Evolutionary conservation across 371 early-diverging fungal species (phyloP).

Genomic region (Saksenaea vasiformis): DNA sequence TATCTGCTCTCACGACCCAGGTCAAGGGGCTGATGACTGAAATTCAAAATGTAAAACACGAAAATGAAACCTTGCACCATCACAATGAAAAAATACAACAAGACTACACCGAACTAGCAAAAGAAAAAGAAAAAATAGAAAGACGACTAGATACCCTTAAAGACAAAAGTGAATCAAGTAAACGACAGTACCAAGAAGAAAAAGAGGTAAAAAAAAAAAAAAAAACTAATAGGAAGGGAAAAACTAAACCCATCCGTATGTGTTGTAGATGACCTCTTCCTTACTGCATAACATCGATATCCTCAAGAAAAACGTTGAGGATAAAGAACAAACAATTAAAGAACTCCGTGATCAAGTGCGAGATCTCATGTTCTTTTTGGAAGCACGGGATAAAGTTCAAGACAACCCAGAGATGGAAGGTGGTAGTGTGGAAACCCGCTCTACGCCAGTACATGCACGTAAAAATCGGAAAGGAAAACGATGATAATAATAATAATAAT

Average conservation of each 20-base stretch:
- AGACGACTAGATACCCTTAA: slow-evolving; percentile 26
- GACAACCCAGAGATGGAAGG: slow-evolving; percentile 31
- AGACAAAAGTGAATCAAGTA: slow-evolving; percentile 17
- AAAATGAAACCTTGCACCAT: slow-evolving; percentile 11
- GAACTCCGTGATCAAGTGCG: slow-evolving; percentile 38
- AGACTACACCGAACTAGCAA: slow-evolving; percentile 1
- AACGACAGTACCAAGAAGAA: slow-evolving; percentile 23
- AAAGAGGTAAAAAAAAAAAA: slow-evolving; percentile 21
- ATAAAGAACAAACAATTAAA: slow-evolving; percentile 23
- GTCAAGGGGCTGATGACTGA: slow-evolving; percentile 7
- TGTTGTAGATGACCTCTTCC: slow-evolving; percentile 18
- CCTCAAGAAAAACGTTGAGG: slow-evolving; percentile 17
- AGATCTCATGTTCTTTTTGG: slow-evolving; percentile 41
- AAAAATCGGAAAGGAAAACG: slow-evolving; percentile 1
- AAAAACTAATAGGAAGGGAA: no score
- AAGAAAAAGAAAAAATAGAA: slow-evolving; percentile 23
- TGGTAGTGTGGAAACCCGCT: slow-evolving; percentile 26
- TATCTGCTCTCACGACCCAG: slow-evolving; percentile 37
- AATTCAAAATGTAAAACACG: slow-evolving; percentile 6
- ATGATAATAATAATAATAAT: not conserved
- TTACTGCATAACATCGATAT: slow-evolving; percentile 21
- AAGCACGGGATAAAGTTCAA: slow-evolving; percentile 35
- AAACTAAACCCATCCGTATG: not conserved
- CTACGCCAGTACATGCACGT: not conserved
- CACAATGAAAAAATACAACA: slow-evolving; percentile 15